phyloP scores from a whole-genome alignment of 1,284 basidiomycete genomes.

The Inonotus obliquus region DNA sequence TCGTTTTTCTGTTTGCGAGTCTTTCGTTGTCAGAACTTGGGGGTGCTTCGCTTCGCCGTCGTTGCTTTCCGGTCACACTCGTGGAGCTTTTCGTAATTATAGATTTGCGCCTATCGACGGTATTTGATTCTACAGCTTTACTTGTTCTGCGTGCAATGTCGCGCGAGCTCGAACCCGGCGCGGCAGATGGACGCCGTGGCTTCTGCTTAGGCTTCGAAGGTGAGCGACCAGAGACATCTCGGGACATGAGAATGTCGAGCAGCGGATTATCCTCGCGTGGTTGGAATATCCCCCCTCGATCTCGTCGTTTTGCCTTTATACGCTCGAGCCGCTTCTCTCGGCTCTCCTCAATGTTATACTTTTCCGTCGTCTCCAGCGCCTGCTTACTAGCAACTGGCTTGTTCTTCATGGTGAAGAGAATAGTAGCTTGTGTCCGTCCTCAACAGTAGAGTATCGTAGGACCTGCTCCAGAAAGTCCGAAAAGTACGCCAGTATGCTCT shows the following conservation, averaged over 20 bases:
- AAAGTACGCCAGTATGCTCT: neutral
- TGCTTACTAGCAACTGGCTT: neutral
- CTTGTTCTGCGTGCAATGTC: neutral
- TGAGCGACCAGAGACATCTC: constrained; percentile 39
- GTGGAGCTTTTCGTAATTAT: neutral
- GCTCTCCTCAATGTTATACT: constrained; percentile 8
- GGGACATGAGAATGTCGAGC: constrained; percentile 36
- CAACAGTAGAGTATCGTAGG: neutral
- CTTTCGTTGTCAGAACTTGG: neutral
- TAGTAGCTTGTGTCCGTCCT: neutral
- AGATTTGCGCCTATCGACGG: neutral
- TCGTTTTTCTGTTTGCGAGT: neutral
- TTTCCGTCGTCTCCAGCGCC: neutral
- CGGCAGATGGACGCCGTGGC: neutral
- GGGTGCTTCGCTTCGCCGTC: constrained; percentile 1
- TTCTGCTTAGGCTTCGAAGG: constrained; percentile 29
- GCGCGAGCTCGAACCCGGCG: neutral
- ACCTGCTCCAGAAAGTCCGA: neutral
- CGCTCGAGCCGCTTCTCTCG: constrained; percentile 11
- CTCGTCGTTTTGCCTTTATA: constrained; percentile 13
- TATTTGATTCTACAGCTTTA: neutral
- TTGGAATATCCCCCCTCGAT: constrained; percentile 30
- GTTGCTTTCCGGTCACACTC: neutral
- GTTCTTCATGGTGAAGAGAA: neutral
- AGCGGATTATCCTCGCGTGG: constrained; percentile 36